Evolutionary conservation across 257 asterid species (phyloP), one percentile per base, ranked within the genome.

Genomic region (Paraleonurus japonicus): DNA sequence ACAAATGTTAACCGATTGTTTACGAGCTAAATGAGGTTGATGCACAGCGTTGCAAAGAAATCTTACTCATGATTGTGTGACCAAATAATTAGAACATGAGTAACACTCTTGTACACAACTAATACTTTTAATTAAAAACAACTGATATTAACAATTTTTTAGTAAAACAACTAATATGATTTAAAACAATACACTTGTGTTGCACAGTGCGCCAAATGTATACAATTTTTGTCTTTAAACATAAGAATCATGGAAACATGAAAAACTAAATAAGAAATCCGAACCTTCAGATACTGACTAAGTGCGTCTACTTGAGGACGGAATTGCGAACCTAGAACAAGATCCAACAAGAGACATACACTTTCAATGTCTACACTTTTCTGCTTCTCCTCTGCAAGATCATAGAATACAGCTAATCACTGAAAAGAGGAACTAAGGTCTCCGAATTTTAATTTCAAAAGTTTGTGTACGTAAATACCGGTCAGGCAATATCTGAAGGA

Each of bases 351-450:
- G 47, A 82, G 41, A 75, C 96, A 90, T 35, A 83, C 78, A 73
- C 89, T 87, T 50, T 93, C 97, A 5, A 87, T 83, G 83, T 89
- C 97, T 24, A 90, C n/a, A 74, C 85, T 81, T 71, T 85, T 93
- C 85, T 93, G 98, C 82, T 73, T 86, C 70, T 89, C 96, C 82
- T 93, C 97, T 93, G 89, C 32, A 69, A 81, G 62, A 81, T 74
- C 19, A 69, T 16, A 32, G 48, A 78, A 75, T 66, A 66, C 7
- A 4, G 35, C 28, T 65, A 66, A 72, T 62, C 30, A 28, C 30
- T 20, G 72, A 16, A 35, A 57, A 28, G 6, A 2, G 30, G 61
- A 23, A 47, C n/a, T 19, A 43, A 13, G 54, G 50, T 50, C 63
- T 65, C 54, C 12, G 27, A 61, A 69, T 24, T 43, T 50, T 37